phyloP scores from a whole-genome alignment of 2,329 filamentous ascomycete genomes.

The Rugonectria rugulosa region DNA sequence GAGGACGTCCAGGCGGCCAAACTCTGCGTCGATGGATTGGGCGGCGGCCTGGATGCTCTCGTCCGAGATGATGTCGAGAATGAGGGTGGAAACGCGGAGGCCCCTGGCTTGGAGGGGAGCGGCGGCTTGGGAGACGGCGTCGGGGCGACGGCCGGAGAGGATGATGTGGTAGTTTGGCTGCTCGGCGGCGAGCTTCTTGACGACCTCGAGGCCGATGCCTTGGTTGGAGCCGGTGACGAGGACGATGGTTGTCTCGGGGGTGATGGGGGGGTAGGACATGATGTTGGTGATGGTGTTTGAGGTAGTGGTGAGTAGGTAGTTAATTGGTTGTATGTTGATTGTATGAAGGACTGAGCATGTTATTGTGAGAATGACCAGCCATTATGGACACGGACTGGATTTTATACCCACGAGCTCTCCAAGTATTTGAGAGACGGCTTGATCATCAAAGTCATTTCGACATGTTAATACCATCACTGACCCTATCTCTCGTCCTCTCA shows the following conservation, averaged over 20 bases:
- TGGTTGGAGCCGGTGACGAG: slow-evolving; percentile 26
- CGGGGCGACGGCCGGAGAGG: slow-evolving; percentile 19
- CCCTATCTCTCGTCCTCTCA: no score
- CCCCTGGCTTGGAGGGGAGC: slow-evolving; percentile 17
- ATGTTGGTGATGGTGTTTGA: no score
- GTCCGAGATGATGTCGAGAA: slow-evolving; percentile 26
- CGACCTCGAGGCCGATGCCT: slow-evolving; percentile 21
- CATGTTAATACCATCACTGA: no score
- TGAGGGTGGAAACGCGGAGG: slow-evolving; percentile 16
- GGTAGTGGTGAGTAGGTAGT: no score
- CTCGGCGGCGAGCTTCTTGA: slow-evolving; percentile 20
- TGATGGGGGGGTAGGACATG: no score
- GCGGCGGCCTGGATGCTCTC: slow-evolving; percentile 21
- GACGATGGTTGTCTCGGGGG: slow-evolving; percentile 15
- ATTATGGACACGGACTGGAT: no score
- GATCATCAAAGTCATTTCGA: no score
- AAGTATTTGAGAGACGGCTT: no score
- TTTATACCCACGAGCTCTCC: no score
- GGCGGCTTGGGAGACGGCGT: slow-evolving; percentile 16
- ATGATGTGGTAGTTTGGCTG: slow-evolving; percentile 22
- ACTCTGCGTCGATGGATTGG: slow-evolving; percentile 4
- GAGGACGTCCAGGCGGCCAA: slow-evolving; percentile 26
- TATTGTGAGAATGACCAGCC: no score
- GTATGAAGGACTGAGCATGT: no score
- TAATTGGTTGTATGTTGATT: no score